A percentile compares a stretch with the other conserved stretches of the same genome.
Conservation (phyloP, 1,284 basidiomycete genomes). For the Tausonia pullulans region DNA sequence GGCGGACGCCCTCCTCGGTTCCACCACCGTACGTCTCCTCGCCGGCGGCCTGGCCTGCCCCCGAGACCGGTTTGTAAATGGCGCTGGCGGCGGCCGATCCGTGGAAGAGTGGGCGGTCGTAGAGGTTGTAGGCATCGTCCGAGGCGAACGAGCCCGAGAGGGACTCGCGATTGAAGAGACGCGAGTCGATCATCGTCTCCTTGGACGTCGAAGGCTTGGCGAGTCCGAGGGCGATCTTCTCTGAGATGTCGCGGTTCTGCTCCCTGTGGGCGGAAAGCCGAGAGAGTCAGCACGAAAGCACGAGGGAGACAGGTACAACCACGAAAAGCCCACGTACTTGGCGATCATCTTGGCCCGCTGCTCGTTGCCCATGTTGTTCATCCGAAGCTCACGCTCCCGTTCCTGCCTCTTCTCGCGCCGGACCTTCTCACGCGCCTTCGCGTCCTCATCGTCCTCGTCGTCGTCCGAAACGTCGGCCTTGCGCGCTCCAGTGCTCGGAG, state of each 20-base stretch:
- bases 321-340: conserved; percentile 35
- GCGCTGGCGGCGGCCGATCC: conserved; percentile 92
- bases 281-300: background rate
- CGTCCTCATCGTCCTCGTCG: conserved; percentile 68
- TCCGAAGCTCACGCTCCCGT: conserved; percentile 91
- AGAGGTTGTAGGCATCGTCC: conserved; percentile 85
- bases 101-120: conserved; percentile 90
- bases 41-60: conserved; percentile 62
- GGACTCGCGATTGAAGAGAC: conserved; percentile 93
- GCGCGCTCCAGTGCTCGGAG: conserved; percentile 19
- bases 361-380: conserved; percentile 98
- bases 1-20: conserved; percentile 83
- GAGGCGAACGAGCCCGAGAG: conserved; percentile 71
- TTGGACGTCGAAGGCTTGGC: conserved; percentile 93
- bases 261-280: conserved; percentile 39
- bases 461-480: conserved; percentile 34
- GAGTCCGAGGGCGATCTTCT: conserved; percentile 94
- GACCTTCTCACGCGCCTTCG: conserved; percentile 77
- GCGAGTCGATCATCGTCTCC: conserved; percentile 91
- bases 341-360: conserved; percentile 91
- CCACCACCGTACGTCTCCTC: conserved; percentile 87
- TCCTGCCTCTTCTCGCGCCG: conserved; percentile 83
- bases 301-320: background rate
- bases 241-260: conserved; percentile 96
- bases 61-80: conserved; percentile 88